Base-by-base conservation (phyloP, 2,329 filamentous ascomycete genomes). In the Pseudogymnoascus sp. region DNA sequence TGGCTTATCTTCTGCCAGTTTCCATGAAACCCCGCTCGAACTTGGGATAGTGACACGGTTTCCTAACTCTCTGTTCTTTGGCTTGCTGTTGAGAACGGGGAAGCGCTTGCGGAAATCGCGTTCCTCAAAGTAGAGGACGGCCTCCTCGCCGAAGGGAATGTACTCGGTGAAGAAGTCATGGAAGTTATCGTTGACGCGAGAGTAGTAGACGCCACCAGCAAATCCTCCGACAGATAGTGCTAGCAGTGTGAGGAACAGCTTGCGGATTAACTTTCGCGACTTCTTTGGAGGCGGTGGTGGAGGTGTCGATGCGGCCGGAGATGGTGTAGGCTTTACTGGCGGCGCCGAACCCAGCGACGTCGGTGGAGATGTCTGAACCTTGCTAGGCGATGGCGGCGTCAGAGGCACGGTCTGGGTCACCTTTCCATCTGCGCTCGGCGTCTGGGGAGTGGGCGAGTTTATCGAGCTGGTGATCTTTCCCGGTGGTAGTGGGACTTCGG, bases 141-240 rank as follows among this genome's bases (percentile, higher is more conserved):
- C 89, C 74, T 96, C 91, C 78, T 99, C 95, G 71, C 93, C 95
- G 69, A 90, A 96, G 21, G 95, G 95, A 17, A 99, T 79, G 76
- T 93, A 99, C 78, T 97, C 93, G 71, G 93, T 97, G 79, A 99
- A 99, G 81, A 97, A 95, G 77, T 99, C 95, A 78, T 99, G 93
- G 83, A 97, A 99, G 78, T 91, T 96, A 80, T 99, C 95, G 73
- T 89, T 96, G 76, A 95, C 83, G 68, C 96, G 86, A 63, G 95
- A 93, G 77, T 96, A 95, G 82, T 90, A 96, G 63, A 97, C 87
- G 69, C 93, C 92, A 68, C 92, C 92, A 63, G 84, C 90, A 71
- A 96, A 99, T 40, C 89, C 87, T 50, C 96, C 77, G 5, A 86
- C 85, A 26, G 89, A 87, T 28, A 97, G 83, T 50, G 96, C 77